Conservation (phyloP, 495 filamentous ascomycete genomes). For the Penicillium goetzii region DNA sequence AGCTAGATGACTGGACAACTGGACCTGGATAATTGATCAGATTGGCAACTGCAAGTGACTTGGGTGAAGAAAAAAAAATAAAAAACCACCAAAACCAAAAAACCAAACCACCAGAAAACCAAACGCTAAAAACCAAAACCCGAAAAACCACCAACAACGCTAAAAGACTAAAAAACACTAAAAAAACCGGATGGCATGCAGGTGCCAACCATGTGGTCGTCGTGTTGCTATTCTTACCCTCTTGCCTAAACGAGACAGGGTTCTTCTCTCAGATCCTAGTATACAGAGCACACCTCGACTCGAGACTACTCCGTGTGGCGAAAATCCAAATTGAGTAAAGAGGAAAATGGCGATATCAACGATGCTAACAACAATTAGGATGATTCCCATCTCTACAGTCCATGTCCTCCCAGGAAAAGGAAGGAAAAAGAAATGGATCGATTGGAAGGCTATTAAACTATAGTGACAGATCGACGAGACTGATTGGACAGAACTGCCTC, state of each 20-base stretch:
- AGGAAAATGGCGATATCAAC: background rate
- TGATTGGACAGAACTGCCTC: background rate
- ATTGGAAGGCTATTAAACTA: conserved; percentile 5
- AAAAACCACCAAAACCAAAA: conserved; percentile 5
- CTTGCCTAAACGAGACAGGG: conserved; percentile 7
- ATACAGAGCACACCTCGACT: too few relatives aligned
- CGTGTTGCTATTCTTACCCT: conserved; percentile 25
- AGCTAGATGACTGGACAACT: too few relatives aligned
- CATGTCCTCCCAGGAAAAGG: background rate
- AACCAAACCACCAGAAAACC: conserved; percentile 5
- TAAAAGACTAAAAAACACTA: conserved; percentile 11
- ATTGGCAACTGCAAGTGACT: too few relatives aligned
- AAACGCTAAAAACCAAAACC: conserved; percentile 5
- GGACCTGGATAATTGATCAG: too few relatives aligned
- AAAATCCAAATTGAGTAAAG: background rate
- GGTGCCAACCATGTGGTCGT: conserved; percentile 49
- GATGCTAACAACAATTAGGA: background rate
- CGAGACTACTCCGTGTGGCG: too few relatives aligned
- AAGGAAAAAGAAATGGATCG: conserved; percentile 3
- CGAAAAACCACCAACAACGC: conserved; percentile 4
- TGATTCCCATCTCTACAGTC: background rate
- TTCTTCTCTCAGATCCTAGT: too few relatives aligned
- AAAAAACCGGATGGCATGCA: conserved; percentile 35
- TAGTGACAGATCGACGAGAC: background rate
- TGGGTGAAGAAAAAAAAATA: conserved; percentile 6